phyloP scores from a whole-genome alignment of 2,329 filamentous ascomycete genomes.

The Grosmannia clavigera region DNA sequence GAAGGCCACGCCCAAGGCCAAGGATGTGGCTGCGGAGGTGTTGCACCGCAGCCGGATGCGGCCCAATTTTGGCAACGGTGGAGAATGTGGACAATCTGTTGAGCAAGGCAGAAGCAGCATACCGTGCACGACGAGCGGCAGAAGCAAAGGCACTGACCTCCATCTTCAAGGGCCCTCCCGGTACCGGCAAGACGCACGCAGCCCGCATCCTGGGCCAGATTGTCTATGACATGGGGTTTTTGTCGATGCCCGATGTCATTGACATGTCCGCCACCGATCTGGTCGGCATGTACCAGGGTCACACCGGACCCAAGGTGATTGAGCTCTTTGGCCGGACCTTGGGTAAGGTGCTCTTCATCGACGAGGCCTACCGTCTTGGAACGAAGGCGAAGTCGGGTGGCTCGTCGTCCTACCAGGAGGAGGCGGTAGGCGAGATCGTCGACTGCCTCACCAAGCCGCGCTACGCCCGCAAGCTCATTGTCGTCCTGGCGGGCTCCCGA shows the following conservation, averaged over 20 bases:
- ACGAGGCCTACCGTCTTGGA: slow-evolving; percentile 57
- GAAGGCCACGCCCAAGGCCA: slow-evolving; percentile 40
- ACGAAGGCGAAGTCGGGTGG: background rate
- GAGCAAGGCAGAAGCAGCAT: slow-evolving; percentile 34
- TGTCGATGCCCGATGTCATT: slow-evolving; percentile 37
- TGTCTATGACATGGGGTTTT: slow-evolving; percentile 61
- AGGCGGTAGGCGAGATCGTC: slow-evolving; percentile 40
- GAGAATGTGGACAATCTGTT: slow-evolving; percentile 60
- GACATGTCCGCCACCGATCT: slow-evolving; percentile 58
- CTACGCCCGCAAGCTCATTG: slow-evolving; percentile 46
- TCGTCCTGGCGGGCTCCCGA: slow-evolving; percentile 58
- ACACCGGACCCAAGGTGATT: slow-evolving; percentile 55
- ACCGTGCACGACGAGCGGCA: too few relatives aligned
- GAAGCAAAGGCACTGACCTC: slow-evolving; percentile 2
- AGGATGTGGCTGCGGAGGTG: slow-evolving; percentile 42
- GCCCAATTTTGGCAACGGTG: slow-evolving; percentile 57
- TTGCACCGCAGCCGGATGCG: slow-evolving; percentile 47
- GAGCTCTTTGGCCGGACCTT: slow-evolving; percentile 46
- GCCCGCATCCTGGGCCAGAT: slow-evolving; percentile 64
- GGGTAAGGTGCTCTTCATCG: slow-evolving; percentile 56
- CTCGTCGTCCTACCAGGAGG: slow-evolving; percentile 34
- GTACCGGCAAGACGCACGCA: slow-evolving; percentile 58
- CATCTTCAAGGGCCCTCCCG: slow-evolving; percentile 46
- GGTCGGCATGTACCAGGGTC: slow-evolving; percentile 54
- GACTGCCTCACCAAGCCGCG: slow-evolving; percentile 39